Percentiles rank a stretch among this genome's conserved stretches.
phyloP scores from a whole-genome alignment of 495 filamentous ascomycete species.

The Aspergillus saccharolyticus region DNA sequence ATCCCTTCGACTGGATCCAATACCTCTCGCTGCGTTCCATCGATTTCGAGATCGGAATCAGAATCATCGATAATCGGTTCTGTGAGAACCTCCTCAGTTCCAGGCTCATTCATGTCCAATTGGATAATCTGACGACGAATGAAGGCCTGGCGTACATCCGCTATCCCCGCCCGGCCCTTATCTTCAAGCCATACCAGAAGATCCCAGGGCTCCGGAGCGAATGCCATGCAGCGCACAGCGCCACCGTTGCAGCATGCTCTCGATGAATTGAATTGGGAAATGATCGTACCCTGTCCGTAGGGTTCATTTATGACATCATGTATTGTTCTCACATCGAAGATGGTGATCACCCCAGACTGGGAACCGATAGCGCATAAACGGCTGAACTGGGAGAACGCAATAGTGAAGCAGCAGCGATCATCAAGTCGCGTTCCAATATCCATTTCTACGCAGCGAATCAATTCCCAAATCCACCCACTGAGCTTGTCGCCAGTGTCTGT shows the following conservation, averaged over 20 bases:
- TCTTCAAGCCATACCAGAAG: constrained; percentile 92
- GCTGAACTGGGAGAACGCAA: constrained; percentile 67
- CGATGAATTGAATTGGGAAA: constrained; percentile 53
- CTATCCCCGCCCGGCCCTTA: constrained; percentile 74
- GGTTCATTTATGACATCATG: constrained; percentile 29
- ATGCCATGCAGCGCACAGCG: constrained; percentile 85
- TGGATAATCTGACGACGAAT: constrained; percentile 67
- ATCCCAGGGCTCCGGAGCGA: constrained; percentile 85
- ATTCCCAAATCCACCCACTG: constrained; percentile 35
- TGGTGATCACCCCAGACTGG: constrained; percentile 64
- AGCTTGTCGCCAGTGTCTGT: constrained; percentile 41
- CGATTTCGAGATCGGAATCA: constrained; percentile 28
- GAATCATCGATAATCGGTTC: constrained; percentile 33
- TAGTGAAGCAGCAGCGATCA: constrained; percentile 57
- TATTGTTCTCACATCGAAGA: constrained; percentile 57
- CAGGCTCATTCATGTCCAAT: constrained; percentile 53
- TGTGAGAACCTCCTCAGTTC: constrained; percentile 49
- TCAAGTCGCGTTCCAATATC: constrained; percentile 31
- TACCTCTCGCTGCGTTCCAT: constrained; percentile 28
- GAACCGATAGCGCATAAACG: constrained; percentile 65
- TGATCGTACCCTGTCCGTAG: constrained; percentile 31
- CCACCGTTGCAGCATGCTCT: constrained; percentile 57
- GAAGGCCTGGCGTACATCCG: constrained; percentile 76
- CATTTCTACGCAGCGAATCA: constrained; percentile 33
- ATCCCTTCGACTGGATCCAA: constrained; percentile 27